Conservation (phyloP, 345 rosid genomes). For the Dovyalis caffra region DNA sequence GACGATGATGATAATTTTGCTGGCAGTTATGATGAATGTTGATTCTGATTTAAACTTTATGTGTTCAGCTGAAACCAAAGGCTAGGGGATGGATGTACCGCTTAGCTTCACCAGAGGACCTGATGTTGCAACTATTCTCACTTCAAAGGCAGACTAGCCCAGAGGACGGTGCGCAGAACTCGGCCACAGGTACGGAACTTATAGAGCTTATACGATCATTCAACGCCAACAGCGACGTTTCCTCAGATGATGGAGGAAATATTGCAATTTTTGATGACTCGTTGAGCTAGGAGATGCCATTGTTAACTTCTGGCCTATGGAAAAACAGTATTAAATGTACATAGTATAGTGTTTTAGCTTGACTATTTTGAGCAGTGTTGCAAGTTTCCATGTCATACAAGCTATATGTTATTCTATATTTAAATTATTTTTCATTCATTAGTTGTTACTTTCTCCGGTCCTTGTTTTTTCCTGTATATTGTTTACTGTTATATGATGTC, state of each 20-base stretch:
- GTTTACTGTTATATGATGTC: background rate
- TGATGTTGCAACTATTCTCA: slow-evolving; percentile 54
- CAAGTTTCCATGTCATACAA: background rate
- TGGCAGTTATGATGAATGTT: slow-evolving; percentile 25
- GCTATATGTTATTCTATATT: slow-evolving; percentile 3
- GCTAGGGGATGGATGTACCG: slow-evolving; percentile 54
- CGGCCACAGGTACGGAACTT: slow-evolving; percentile 43
- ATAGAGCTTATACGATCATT: slow-evolving; percentile 47
- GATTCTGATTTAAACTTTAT: slow-evolving; percentile 46
- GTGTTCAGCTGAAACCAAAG: slow-evolving; percentile 58
- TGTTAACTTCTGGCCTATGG: background rate
- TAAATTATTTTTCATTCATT: background rate
- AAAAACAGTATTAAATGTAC: slow-evolving; percentile 24
- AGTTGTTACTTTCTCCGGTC: background rate
- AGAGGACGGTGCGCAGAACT: slow-evolving; percentile 40
- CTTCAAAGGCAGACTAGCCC: slow-evolving; percentile 37
- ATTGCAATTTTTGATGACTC: slow-evolving; percentile 40
- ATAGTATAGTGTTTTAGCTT: slow-evolving; percentile 17
- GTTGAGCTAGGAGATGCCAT: slow-evolving; percentile 26
- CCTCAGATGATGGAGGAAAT: slow-evolving; percentile 43
- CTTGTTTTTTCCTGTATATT: background rate
- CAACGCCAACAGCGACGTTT: slow-evolving; percentile 40
- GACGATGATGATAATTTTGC: slow-evolving; percentile 28
- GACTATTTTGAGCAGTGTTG: background rate
- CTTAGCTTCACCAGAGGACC: slow-evolving; percentile 41